Conservation (phyloP, 2,329 filamentous ascomycete species). For the Pseudofabraea citricarpa region DNA sequence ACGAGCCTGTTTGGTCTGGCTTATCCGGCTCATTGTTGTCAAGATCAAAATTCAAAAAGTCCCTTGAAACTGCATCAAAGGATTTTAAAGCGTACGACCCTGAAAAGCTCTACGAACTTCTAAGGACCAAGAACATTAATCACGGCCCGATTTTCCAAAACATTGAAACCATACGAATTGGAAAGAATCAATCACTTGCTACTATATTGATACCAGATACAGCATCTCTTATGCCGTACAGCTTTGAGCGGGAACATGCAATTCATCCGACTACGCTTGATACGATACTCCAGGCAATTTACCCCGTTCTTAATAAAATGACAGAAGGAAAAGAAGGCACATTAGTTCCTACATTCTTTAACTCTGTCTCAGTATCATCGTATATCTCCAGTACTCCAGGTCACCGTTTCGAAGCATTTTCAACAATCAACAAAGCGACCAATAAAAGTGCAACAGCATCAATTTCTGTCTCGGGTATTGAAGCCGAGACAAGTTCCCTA, state of each 20-base stretch:
- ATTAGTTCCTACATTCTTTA: neutral
- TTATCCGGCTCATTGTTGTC: neutral
- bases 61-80: neutral
- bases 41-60: neutral
- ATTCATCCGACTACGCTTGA: constrained; percentile 33
- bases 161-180: constrained; percentile 7
- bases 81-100: neutral
- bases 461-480: neutral
- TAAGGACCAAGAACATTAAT: constrained; percentile 38
- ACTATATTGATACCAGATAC: constrained; percentile 24
- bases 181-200: constrained; percentile 1
- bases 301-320: constrained; percentile 17
- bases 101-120: constrained; percentile 17
- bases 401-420: neutral
- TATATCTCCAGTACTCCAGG: neutral
- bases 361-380: neutral
- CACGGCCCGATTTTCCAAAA: constrained; percentile 38
- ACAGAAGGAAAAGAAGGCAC: neutral
- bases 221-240: constrained; percentile 27
- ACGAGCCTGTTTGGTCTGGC: neutral
- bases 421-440: neutral
- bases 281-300: constrained; percentile 27
- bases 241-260: constrained; percentile 26
- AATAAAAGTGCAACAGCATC: neutral
- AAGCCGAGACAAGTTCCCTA: neutral